Base-by-base conservation (phyloP, 2,329 filamentous ascomycete genomes). In the Chalara sp. region DNA sequence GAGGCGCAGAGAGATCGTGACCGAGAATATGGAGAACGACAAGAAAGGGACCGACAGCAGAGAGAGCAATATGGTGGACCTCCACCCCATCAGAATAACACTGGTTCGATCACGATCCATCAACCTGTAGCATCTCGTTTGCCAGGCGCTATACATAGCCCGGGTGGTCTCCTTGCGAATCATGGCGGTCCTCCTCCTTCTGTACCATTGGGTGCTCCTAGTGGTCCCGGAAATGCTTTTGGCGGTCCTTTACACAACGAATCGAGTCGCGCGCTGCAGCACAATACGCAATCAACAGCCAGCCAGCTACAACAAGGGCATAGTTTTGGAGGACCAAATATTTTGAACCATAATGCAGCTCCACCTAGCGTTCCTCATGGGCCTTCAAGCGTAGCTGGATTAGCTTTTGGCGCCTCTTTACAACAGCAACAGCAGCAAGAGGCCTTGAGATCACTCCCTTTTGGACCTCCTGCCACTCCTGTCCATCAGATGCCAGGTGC, bases 101-200 rank as follows among this genome's bases (percentile, higher is more conserved):
- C 88, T 39, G 89, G 86, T 51, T 89, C 91, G 3, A 88, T 96
- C 49, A 89, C 91, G 49, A 85, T 97, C 61, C 92, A 97, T 69
- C 92, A 97, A 68, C 92, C 92, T 5, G 90, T 96, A 53, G 92
- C 92, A 55, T 83, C 90, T 65, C 76, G 91, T 69, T 75, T 89
- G 56, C 72, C 86, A 51, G 86, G 84, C 56, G 86, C 89, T 48
- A 95, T 96, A 51, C 92, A 96, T 66, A 95, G 90, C 44, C 92
- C 92, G 1, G 92, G 93, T 58, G 92, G 92, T 6, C 77, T 97
- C 35, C 80, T 97, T 39, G 81, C 85, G 6, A 89, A 84, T 58
- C 82, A 89, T 60, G 82, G 83, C 48, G 76, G 79, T 33, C 78
- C 75, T 37, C 74, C 78, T 39, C 72, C 77, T n/a, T 67, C 78